Evolutionary conservation across 1,284 basidiomycete species (phyloP).

Genomic region (Leccinum pachyderme): DNA sequence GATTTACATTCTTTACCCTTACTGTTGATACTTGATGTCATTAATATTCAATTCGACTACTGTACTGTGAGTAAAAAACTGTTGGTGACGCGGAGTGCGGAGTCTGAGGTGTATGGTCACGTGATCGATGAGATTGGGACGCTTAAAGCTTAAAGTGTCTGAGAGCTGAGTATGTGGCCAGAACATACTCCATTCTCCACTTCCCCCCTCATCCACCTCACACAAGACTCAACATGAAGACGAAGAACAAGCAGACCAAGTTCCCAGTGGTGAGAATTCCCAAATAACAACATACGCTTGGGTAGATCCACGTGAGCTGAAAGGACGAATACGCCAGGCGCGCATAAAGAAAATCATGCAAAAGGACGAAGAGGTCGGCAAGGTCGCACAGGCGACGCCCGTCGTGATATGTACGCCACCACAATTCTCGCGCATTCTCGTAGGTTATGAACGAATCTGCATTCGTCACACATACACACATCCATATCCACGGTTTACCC

Average conservation of each 20-base stretch:
- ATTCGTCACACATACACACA: too few species aligned
- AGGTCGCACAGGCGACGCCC: conserved; percentile 96
- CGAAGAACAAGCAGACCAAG: conserved; percentile 82
- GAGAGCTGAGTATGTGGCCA: conserved; percentile 9
- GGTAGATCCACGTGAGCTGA: conserved; percentile 1
- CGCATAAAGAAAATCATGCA: conserved; percentile 99
- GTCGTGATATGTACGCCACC: conserved; percentile 90
- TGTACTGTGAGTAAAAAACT: background rate
- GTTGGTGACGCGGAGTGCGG: background rate
- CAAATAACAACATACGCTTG: background rate
- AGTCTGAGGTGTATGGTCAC: conserved; percentile 11
- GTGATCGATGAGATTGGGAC: conserved; percentile 24
- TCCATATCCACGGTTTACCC: background rate
- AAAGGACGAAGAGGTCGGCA: conserved; percentile 99
- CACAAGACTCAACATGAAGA: conserved; percentile 56
- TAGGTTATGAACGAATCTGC: conserved; percentile 14
- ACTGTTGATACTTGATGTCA: background rate
- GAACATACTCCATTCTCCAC: conserved; percentile 1
- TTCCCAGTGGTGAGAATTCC: conserved; percentile 67
- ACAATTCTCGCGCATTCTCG: conserved; percentile 11
- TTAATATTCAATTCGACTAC: background rate
- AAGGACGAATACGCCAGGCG: conserved; percentile 51
- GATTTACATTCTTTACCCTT: background rate
- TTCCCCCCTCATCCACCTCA: background rate
- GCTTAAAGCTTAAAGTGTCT: background rate